phyloP scores from a whole-genome alignment of 2,329 filamentous ascomycete genomes.

The Clarireedia homoeocarpa region DNA sequence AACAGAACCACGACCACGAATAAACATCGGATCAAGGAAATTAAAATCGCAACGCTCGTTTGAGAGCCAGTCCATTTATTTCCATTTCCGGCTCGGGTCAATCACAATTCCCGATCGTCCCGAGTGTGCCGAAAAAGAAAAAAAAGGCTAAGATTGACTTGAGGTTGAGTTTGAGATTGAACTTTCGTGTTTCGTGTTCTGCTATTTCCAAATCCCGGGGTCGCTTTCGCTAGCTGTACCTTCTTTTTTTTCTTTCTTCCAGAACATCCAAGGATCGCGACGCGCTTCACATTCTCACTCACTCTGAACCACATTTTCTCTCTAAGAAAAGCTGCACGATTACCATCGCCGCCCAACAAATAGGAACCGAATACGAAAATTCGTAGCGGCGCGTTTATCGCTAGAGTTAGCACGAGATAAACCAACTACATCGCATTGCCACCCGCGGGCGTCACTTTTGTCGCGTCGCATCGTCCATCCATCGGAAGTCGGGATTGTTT shows the following conservation, averaged over 20 bases:
- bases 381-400: neutral
- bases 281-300: slow-evolving; percentile 7
- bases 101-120: neutral
- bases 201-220: slow-evolving; percentile 7
- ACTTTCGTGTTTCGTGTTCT: neutral
- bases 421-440: neutral
- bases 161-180: neutral
- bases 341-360: neutral
- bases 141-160: neutral
- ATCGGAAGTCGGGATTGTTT: neutral
- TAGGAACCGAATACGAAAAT: no score
- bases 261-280: slow-evolving; percentile 6
- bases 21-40: neutral
- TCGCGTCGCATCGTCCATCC: neutral
- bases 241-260: neutral
- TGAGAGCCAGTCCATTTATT: no score
- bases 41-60: neutral
- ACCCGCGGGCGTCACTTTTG: neutral
- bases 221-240: slow-evolving; percentile 24
- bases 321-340: neutral
- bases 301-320: neutral
- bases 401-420: neutral
- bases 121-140: neutral
- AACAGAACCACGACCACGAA: neutral
- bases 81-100: neutral